These are phyloP conservation scores for Ceratobasidium sp. DNA, from an alignment of 1,284 basidiomycete species.

Conservation along the genomic window DNA sequence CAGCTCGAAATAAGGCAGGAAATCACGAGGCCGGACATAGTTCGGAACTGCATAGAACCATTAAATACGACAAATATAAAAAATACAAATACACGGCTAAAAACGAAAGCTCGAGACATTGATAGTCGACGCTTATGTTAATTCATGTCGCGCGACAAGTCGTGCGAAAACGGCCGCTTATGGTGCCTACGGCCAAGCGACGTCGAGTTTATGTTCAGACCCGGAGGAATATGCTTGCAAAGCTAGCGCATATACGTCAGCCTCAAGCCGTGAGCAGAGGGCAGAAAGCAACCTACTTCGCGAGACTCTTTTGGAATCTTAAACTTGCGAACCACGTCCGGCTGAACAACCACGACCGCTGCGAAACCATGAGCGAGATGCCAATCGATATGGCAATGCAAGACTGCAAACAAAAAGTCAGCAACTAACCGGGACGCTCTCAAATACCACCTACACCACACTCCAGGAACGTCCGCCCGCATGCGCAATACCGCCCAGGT, in stretches of 20 bases:
- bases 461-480: conserved; percentile 8
- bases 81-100: neutral
- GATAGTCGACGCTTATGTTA: neutral
- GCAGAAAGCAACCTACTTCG: neutral
- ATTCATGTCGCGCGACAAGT: neutral
- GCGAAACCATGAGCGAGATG: conserved; percentile 30
- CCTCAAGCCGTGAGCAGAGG: neutral
- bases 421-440: neutral
- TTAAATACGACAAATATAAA: neutral
- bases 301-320: neutral
- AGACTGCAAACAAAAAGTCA: neutral
- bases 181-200: conserved; percentile 2
- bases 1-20: neutral
- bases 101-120: neutral
- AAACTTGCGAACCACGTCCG: neutral
- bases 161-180: neutral
- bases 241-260: conserved; percentile 17
- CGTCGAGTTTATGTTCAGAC: conserved; percentile 5
- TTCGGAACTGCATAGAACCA: too few relatives aligned
- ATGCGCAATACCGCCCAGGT: conserved; percentile 51
- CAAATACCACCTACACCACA: conserved; percentile 25
- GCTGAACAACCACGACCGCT: conserved; percentile 21
- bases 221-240: conserved; percentile 16
- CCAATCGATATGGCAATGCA: conserved; percentile 39
- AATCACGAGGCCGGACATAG: neutral